Evolutionary conservation across 805 yeast species (phyloP), one percentile per base, ranked within the genome.

Genomic region (Teunomyces aglyptinius): DNA sequence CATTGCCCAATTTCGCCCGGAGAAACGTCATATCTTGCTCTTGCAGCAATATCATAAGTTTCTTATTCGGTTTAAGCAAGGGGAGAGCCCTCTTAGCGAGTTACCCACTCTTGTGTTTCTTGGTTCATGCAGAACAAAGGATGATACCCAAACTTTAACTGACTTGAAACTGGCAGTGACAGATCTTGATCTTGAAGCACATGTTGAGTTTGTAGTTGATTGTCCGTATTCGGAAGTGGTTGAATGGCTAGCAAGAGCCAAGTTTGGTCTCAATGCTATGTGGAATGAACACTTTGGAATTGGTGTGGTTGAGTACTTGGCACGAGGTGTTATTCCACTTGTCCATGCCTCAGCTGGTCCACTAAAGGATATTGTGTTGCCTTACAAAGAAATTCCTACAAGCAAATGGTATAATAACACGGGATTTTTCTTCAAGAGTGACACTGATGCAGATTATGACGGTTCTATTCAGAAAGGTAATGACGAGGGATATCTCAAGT

Each of bases 221-320:
- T 85, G 92, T 22, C 76, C 89, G 7, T 88, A 88, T 68, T 74
- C 71, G 1, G 76, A 73, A 13, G 82, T 95, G 11, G 69, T 80
- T 44, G 59, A 67, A 24, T 75, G 80, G 45, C 70, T 95, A 28
- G 56, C 69, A 10, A 68, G 64, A 11, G 78, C 89, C 2, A 78
- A 82, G 20, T 82, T 81, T 58, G 99, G 99, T 4, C 71, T 94
- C 33, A 92, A 94, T 59, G 90, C 96, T 26, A 94, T 94, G 99
- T 94, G 99, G 99, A 94, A 94, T 67, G 99, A 94, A 70, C 99
- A 94, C 70, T 94, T 94, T 64, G 99, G 99, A 15, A 94, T 94
- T 58, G 92, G 96, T 1, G 92, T 94, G 4, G 99, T 94, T 6
- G 99, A 94, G 65, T 89, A 90, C 61, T 73, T 87, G 69, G 84